phyloP scores from a whole-genome alignment of 169 alveolate genomes.

The Eimeria praecox region DNA sequence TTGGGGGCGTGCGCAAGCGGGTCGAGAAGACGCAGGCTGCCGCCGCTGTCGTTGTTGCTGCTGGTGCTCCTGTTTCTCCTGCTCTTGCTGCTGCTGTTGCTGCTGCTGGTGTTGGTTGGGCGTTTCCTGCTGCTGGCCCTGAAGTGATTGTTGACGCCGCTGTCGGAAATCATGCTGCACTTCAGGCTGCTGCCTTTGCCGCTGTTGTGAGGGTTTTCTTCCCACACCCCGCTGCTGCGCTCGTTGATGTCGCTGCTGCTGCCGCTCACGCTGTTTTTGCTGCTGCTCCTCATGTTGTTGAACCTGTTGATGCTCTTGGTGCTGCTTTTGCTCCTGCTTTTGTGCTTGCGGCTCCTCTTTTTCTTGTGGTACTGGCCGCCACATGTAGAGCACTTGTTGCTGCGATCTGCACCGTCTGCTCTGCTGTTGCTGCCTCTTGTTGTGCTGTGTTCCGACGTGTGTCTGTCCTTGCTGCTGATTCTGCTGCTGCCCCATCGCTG shows the following conservation, averaged over 20 bases:
- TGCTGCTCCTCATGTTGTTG: not conserved
- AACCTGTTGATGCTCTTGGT: not conserved
- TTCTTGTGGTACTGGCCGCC: conserved; percentile 25
- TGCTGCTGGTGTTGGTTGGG: conserved; percentile 28
- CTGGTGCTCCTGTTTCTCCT: conserved; percentile 21
- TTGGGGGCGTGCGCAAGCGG: conserved; percentile 53
- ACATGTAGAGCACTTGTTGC: not conserved
- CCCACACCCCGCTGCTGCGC: not conserved
- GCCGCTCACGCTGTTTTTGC: not conserved
- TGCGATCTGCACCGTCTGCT: not conserved
- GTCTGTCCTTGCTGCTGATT: conserved; percentile 22
- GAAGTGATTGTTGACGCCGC: not conserved
- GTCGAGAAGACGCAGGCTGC: conserved; percentile 24
- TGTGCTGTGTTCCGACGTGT: not conserved
- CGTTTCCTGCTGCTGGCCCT: not conserved
- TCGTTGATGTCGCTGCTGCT: not conserved
- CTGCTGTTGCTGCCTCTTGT: not conserved
- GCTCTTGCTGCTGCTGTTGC: not conserved
- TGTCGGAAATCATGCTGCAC: not conserved
- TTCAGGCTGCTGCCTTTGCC: not conserved
- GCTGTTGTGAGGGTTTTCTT: not conserved
- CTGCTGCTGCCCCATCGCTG: not conserved
- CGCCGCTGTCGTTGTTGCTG: conserved; percentile 34
- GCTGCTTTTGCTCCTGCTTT: not conserved
- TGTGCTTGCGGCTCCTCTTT: not conserved